A percentile compares a stretch with the other conserved stretches of the same genome.
Evolutionary conservation across 2,329 filamentous ascomycete species (phyloP).

Genomic region (Colletotrichum australisinense): DNA sequence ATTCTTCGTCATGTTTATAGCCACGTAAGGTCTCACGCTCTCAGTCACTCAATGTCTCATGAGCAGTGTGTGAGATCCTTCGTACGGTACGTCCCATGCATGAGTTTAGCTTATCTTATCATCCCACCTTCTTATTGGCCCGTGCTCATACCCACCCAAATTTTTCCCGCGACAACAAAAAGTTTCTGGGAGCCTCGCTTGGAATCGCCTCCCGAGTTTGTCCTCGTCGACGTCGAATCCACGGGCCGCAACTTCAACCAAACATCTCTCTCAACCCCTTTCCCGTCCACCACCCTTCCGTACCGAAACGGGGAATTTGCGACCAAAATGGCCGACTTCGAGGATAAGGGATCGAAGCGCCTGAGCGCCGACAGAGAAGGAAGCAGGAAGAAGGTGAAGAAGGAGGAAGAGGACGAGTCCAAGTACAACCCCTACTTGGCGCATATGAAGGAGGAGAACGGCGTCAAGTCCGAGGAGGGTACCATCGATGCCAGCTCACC

Average conservation of each 20-base stretch:
- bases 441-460: conserved; percentile 78
- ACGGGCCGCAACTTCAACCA: conserved; percentile 25
- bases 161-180: conserved; percentile 35
- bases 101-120: conserved; percentile 30
- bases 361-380: conserved; percentile 57
- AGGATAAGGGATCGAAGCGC: conserved; percentile 53
- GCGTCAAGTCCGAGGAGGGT: conserved; percentile 39
- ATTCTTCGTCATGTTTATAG: background rate
- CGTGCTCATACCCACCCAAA: conserved; percentile 25
- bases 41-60: background rate
- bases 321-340: conserved; percentile 53
- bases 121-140: conserved; percentile 27
- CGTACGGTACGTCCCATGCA: background rate
- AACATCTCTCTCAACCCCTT: conserved; percentile 6
- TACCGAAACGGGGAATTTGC: background rate
- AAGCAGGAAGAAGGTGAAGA: conserved; percentile 57
- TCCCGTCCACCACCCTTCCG: background rate
- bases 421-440: conserved; percentile 88
- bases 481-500: conserved; percentile 52
- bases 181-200: conserved; percentile 26
- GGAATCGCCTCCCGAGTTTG: conserved; percentile 8
- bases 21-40: background rate
- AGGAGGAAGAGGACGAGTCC: conserved; percentile 43
- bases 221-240: conserved; percentile 12
- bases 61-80: background rate